These are phyloP conservation scores for Penicillium cinerascens DNA, from an alignment of 495 filamentous ascomycete genomes.

Conservation along the genomic window DNA sequence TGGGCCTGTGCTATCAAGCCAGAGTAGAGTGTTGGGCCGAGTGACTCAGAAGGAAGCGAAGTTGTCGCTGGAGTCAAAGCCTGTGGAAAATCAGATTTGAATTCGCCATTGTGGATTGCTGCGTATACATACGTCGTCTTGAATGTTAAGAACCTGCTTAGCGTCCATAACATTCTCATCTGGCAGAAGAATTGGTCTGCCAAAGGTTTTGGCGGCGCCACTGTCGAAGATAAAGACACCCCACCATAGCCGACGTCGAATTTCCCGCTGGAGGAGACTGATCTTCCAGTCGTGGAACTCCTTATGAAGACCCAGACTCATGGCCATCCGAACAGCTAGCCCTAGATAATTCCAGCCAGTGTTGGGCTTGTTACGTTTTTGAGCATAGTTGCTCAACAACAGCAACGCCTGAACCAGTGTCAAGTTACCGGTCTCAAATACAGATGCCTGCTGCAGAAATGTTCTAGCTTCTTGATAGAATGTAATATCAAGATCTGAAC, in stretches of 20 bases:
- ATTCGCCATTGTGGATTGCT: not conserved
- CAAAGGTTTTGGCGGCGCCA: constrained; percentile 47
- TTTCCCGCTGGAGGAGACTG: constrained; percentile 46
- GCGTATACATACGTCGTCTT: constrained; percentile 34
- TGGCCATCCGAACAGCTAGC: constrained; percentile 49
- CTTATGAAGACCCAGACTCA: constrained; percentile 54
- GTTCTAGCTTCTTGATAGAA: constrained; percentile 47
- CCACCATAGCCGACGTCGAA: constrained; percentile 47
- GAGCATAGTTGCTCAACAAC: constrained; percentile 51
- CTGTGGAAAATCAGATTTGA: constrained; percentile 9
- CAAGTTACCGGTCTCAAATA: constrained; percentile 51
- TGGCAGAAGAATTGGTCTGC: constrained; percentile 46
- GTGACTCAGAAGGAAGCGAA: constrained; percentile 38
- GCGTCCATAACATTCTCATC: constrained; percentile 47
- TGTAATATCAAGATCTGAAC: constrained; percentile 45
- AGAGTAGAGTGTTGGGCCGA: constrained; percentile 48
- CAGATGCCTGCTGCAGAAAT: constrained; percentile 42
- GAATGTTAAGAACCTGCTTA: constrained; percentile 47
- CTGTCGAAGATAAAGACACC: constrained; percentile 49
- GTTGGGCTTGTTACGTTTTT: constrained; percentile 56
- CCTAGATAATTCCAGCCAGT: constrained; percentile 55
- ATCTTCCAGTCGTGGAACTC: constrained; percentile 54
- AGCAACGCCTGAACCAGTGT: constrained; percentile 50
- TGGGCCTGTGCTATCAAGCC: constrained; percentile 45
- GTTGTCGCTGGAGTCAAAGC: constrained; percentile 42